Evolutionary conservation across 192 early-diverging fungal genomes (phyloP).

Genomic region (Borealophlyctis nickersoniae): DNA sequence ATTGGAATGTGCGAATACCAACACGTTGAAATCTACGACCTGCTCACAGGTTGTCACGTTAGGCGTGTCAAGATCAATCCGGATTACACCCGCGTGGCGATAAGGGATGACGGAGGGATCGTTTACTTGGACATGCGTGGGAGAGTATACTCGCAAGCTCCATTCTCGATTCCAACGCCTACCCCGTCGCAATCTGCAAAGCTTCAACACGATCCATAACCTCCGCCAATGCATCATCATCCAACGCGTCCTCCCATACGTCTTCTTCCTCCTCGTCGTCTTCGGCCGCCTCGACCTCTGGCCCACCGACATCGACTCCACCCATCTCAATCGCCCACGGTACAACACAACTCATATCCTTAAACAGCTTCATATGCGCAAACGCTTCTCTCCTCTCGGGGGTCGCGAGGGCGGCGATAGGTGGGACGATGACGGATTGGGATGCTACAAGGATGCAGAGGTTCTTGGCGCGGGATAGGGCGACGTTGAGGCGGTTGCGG

Average conservation of each 20-base stretch:
- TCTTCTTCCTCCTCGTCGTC: background rate
- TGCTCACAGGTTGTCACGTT: no score
- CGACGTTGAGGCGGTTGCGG: constrained; percentile 34
- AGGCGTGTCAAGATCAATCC: no score
- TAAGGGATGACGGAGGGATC: no score
- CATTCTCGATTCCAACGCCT: no score
- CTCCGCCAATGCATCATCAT: no score
- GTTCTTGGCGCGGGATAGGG: constrained; percentile 31
- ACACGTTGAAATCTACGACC: no score
- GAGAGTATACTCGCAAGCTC: no score
- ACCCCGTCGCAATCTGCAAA: no score
- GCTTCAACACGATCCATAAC: no score
- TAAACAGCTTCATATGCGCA: constrained; percentile 24
- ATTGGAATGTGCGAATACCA: no score
- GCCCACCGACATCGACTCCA: background rate
- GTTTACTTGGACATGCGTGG: no score
- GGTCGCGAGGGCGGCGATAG: constrained; percentile 10
- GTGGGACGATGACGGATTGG: constrained; percentile 15
- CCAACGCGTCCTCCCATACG: background rate
- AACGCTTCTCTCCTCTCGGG: constrained; percentile 21
- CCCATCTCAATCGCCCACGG: constrained; percentile 7
- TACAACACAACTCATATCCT: background rate
- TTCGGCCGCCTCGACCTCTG: background rate
- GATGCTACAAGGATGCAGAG: constrained; percentile 31
- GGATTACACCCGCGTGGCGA: no score